phyloP scores from a whole-genome alignment of 116 monocot species.

The Phalaenopsis hybrid region DNA sequence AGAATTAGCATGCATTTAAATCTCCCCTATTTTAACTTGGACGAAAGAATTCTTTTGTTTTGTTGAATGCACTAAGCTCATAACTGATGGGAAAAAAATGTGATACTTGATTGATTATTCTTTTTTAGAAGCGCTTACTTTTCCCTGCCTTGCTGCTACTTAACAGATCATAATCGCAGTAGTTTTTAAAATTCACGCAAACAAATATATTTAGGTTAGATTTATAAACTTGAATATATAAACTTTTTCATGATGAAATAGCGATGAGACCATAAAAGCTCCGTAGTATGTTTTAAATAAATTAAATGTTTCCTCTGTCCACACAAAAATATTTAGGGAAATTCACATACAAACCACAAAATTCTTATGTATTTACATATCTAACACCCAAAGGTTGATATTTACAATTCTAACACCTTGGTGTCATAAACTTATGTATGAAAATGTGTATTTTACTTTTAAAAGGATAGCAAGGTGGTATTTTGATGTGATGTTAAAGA shows the following conservation, averaged over 20 bases:
- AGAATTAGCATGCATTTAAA: no score
- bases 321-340: no score
- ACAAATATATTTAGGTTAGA: no score
- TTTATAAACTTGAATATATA: not conserved
- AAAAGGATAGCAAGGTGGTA: no score
- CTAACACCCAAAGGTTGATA: no score
- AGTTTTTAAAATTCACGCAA: not conserved
- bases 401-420: no score
- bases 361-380: no score
- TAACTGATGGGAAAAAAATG: not conserved
- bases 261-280: not conserved
- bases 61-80: not conserved
- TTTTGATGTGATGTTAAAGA: no score
- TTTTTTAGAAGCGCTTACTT: not conserved
- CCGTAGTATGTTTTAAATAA: not conserved
- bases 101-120: not conserved
- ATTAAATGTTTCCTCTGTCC: not conserved
- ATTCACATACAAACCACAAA: no score
- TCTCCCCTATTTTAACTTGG: not conserved
- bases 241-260: not conserved
- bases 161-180: not conserved
- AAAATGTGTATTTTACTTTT: no score
- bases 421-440: no score
- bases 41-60: not conserved
- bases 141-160: not conserved